Base-by-base conservation (phyloP, 495 filamentous ascomycete genomes). In the Glonium stellatum region DNA sequence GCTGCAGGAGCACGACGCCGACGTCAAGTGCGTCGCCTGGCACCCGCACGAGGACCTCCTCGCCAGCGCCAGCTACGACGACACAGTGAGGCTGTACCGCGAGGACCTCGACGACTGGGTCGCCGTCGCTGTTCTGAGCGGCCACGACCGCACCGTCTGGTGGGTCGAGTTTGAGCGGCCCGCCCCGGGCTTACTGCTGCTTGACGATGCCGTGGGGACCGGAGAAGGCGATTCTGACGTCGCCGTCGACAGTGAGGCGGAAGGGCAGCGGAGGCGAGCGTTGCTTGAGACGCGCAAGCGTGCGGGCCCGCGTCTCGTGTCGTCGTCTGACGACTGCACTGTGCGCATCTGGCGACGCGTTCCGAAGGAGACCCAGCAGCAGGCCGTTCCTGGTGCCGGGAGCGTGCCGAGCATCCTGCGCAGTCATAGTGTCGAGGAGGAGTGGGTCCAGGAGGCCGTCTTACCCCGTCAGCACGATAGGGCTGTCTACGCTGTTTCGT, bases 41-140 rank as follows among this genome's bases (percentile, higher is more conserved):
- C 88, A 93, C 69, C 89, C 90, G 1, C 80, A 82, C 36, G 84
- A 89, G 65, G 76, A 92, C 59, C 78, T 91, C 54, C 76, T 98
- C 18, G 93, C 89, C 5, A 90, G 85, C 65, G 87, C 78, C 13
- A 92, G 88, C 66, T 98, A 98, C 68, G 93, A 98, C 66, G 88
- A 98, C 64, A 93, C 87, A 12, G 84, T 96, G 27, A 76, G 93
- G 61, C 68, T 97, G 37, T 98, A 90, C 84, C 76, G 87, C 31
- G 92, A 96, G 77, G 92, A 96, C 73, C 76, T 81, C 23, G 90
- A 96, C 62, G 93, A 97, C 70, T 97, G 92, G 93, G 84, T 84
- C 9, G 92, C 91, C 63, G 85, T 93, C n/a, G 81, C 84, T n/a
- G 79, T 88, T 52, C 71, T 96, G 21, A 80, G 84, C 63, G 90